Evolutionary conservation across 2,329 filamentous ascomycete species (phyloP).

Genomic region (Fusarium sp.): DNA sequence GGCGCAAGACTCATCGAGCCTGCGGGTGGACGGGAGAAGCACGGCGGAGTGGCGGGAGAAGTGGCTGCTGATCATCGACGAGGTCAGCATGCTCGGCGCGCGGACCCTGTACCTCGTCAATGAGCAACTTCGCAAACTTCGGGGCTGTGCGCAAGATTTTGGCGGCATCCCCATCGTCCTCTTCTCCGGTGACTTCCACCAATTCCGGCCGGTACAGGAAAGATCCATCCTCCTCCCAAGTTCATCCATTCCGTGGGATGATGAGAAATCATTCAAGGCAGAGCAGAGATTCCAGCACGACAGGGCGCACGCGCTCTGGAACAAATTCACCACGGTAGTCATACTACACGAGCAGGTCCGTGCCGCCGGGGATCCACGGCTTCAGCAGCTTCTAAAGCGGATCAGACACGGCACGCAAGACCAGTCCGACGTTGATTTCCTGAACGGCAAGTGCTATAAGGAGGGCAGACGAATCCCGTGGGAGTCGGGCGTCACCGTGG

Average conservation of each 20-base stretch:
- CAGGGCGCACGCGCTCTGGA: constrained; percentile 25
- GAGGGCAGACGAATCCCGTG: too few species aligned
- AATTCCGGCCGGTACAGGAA: too few species aligned
- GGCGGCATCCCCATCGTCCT: constrained; percentile 13
- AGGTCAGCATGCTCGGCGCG: not conserved
- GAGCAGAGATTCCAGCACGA: constrained; percentile 26
- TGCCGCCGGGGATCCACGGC: not conserved
- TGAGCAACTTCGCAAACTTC: not conserved
- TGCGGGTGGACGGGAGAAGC: too few species aligned
- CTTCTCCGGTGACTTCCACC: constrained; percentile 20
- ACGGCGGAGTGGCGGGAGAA: not conserved
- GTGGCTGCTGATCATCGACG: not conserved
- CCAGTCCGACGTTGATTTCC: not conserved
- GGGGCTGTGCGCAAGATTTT: not conserved
- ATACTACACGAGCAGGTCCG: too few species aligned
- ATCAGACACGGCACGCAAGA: not conserved
- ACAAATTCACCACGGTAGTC: constrained; percentile 25
- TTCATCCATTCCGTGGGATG: not conserved
- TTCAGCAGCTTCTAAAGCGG: not conserved
- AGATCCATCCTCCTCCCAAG: not conserved
- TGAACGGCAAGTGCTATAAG: not conserved
- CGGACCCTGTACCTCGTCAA: not conserved
- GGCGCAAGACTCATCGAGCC: too few species aligned
- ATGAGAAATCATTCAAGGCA: constrained; percentile 13
- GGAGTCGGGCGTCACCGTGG: not conserved